A percentile compares a stretch with the other conserved stretches of the same genome.
Conservation (phyloP, 805 yeast genomes). For the Candida qinlingensis region DNA sequence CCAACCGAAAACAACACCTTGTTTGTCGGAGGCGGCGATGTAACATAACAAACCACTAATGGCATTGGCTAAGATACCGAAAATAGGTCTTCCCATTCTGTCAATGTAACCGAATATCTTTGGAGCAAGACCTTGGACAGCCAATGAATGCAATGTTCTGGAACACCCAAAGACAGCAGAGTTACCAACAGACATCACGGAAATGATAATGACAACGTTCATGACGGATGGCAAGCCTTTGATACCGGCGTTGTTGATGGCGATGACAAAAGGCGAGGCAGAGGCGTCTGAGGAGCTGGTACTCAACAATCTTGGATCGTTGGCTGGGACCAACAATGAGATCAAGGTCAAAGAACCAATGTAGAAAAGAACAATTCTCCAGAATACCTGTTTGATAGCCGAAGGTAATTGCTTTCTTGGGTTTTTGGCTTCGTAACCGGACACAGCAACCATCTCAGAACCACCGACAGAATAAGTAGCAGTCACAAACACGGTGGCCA, state of each 20-base stretch:
- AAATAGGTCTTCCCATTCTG: conserved; percentile 44
- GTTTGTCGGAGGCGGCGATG: conserved; percentile 37
- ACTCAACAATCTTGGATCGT: conserved; percentile 30
- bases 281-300: conserved; percentile 25
- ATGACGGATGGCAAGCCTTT: conserved; percentile 34
- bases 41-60: conserved; percentile 39
- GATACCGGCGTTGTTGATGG: conserved; percentile 33
- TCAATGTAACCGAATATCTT: conserved; percentile 38
- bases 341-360: conserved; percentile 38
- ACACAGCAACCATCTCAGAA: conserved; percentile 46
- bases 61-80: conserved; percentile 37
- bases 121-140: conserved; percentile 43
- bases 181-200: conserved; percentile 43
- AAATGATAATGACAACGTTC: conserved; percentile 36
- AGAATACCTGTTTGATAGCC: conserved; percentile 51
- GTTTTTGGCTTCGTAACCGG: conserved; percentile 43
- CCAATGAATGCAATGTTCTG: conserved; percentile 43
- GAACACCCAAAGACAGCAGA: conserved; percentile 55
- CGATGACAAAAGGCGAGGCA: conserved; percentile 48
- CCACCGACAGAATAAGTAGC: conserved; percentile 54
- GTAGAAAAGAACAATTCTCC: conserved; percentile 48
- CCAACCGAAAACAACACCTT: conserved; percentile 42
- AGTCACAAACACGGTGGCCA: conserved; percentile 48
- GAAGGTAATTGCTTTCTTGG: conserved; percentile 44
- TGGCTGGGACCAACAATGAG: conserved; percentile 43